Percentiles rank a stretch among this genome's conserved stretches.
phyloP scores from a whole-genome alignment of 495 filamentous ascomycete species.

The Penicillium parvum region DNA sequence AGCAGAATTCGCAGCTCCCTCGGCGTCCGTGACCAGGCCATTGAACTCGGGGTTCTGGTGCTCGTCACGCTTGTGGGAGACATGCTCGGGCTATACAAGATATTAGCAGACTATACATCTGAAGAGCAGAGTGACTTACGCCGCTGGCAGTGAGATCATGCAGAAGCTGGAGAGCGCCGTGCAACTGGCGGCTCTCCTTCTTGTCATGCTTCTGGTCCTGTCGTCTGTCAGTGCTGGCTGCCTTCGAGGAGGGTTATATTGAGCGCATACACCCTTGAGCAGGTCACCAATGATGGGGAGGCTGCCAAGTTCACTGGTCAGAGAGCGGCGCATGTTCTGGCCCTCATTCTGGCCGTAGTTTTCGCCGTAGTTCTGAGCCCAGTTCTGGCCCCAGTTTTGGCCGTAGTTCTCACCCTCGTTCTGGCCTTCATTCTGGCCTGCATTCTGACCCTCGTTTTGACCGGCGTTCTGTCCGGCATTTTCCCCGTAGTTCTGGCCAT shows the following conservation, averaged over 20 bases:
- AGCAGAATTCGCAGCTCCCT: not conserved
- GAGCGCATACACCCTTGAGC: slow-evolving; percentile 6
- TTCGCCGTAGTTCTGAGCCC: slow-evolving; percentile 1
- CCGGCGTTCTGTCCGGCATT: slow-evolving; percentile 5
- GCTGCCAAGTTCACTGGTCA: slow-evolving; percentile 7
- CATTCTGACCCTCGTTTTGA: slow-evolving; percentile 9
- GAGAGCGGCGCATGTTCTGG: slow-evolving; percentile 6
- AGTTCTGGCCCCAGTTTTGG: not conserved
- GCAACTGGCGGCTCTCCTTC: not conserved
- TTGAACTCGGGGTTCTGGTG: not conserved
- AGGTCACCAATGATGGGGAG: slow-evolving; percentile 16
- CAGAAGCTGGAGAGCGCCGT: slow-evolving; percentile 1
- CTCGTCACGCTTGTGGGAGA: not conserved
- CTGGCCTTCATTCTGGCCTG: slow-evolving; percentile 9
- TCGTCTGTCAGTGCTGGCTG: not conserved
- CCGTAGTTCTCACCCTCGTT: slow-evolving; percentile 9
- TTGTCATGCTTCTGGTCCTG: slow-evolving; percentile 9
- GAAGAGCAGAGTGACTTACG: not conserved
- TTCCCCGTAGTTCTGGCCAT: slow-evolving; percentile 11
- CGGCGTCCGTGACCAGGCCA: not conserved
- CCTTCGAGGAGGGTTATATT: not conserved
- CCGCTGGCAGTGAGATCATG: slow-evolving; percentile 4
- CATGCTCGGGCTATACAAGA: not conserved
- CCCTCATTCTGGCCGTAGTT: slow-evolving; percentile 6
- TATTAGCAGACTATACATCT: slow-evolving; percentile 7